phyloP scores from a whole-genome alignment of 2,329 filamentous ascomycete species.

The Talaromyces verruculosus region DNA sequence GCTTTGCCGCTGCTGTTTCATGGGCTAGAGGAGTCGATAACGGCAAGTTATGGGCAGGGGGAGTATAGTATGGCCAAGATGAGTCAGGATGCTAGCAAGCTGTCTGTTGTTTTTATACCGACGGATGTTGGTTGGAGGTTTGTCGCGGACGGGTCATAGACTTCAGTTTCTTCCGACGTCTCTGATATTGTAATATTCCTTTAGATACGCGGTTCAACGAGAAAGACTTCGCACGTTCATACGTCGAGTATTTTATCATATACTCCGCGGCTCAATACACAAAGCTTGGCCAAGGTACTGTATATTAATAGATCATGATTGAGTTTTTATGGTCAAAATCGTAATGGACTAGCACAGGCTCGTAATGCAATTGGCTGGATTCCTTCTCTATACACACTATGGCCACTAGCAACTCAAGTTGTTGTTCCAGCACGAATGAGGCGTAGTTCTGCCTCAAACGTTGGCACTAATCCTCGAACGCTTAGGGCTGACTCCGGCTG shows the following conservation, averaged over 20 bases:
- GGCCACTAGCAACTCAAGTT: background rate
- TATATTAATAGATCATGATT: background rate
- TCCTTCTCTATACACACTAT: background rate
- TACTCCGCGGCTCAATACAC: background rate
- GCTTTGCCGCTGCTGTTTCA: background rate
- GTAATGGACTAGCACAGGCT: background rate
- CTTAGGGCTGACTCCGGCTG: background rate
- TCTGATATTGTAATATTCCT: too few relatives aligned
- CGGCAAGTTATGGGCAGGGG: background rate
- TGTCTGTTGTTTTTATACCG: background rate
- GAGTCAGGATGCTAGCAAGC: background rate
- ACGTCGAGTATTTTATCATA: background rate
- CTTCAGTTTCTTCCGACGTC: too few relatives aligned
- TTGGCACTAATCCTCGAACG: conserved; percentile 7
- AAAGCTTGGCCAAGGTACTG: background rate
- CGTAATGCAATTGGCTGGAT: background rate
- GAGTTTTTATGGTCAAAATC: background rate
- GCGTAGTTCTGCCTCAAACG: background rate
- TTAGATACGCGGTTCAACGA: too few relatives aligned
- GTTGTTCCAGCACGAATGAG: background rate
- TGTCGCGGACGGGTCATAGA: background rate
- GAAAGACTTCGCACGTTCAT: too few relatives aligned
- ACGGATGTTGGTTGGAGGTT: background rate
- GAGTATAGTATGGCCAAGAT: background rate
- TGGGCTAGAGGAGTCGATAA: background rate